These are phyloP conservation scores for Colletotrichum liriopes DNA, from an alignment of 2,329 filamentous ascomycete species.

Conservation along the genomic window DNA sequence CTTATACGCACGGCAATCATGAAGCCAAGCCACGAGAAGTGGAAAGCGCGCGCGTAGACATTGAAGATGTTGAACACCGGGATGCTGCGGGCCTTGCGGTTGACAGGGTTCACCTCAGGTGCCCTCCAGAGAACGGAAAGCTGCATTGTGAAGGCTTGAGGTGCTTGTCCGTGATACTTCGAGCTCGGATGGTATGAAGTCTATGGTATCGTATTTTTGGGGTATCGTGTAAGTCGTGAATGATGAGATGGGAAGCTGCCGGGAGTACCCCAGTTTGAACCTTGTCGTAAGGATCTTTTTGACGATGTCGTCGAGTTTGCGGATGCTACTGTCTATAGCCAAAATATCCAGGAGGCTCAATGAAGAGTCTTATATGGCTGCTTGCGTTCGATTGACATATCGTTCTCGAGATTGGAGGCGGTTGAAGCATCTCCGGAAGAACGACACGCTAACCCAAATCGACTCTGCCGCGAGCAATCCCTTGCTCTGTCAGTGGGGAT, in stretches of 20 bases:
- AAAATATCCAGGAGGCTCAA: not conserved
- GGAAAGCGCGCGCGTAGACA: conserved; percentile 88
- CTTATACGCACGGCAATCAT: conserved; percentile 80
- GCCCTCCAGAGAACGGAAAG: conserved; percentile 63
- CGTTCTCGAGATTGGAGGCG: conserved; percentile 11
- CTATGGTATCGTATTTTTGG: not conserved
- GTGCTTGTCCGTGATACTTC: not conserved
- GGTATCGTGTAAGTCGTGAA: not conserved
- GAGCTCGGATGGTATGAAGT: not conserved
- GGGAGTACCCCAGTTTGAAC: not conserved
- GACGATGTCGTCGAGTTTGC: conserved; percentile 2
- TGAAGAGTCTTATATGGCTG: conserved; percentile 33
- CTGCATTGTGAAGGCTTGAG: conserved; percentile 49
- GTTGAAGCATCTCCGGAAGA: conserved; percentile 41
- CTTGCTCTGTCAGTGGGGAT: conserved; percentile 34
- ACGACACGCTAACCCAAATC: conserved; percentile 35
- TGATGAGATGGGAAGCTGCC: not conserved
- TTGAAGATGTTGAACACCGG: conserved; percentile 85
- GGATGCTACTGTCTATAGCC: not conserved
- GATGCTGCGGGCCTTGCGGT: conserved; percentile 84
- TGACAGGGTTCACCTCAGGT: conserved; percentile 87
- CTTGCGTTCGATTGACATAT: conserved; percentile 18
- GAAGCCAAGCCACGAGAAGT: conserved; percentile 91
- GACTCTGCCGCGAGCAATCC: conserved; percentile 37
- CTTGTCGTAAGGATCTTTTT: not conserved